Evolutionary conservation across 805 yeast species (phyloP), one percentile per base, ranked within the genome.

Genomic region (Kluyveromyces dobzhanskii): DNA sequence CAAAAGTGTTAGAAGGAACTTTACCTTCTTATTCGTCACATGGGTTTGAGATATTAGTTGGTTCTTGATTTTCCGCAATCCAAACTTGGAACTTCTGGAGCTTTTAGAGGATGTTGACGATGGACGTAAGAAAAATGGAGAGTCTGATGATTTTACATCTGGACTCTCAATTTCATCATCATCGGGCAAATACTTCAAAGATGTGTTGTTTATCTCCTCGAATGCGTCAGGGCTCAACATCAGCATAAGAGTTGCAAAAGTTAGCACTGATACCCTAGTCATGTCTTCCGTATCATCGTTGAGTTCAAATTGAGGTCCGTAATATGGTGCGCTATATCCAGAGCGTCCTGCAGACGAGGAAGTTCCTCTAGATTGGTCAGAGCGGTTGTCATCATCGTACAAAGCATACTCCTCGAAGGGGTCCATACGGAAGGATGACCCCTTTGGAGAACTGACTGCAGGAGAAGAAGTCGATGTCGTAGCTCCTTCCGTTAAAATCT

Each of bases 191-290:
- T 49, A 39, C 34, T 45, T 52, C 40, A 51, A 54, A n/a, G 47
- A 38, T 10, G 45, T 46, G 9, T 37, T 12, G 40, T 54, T 56
- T 17, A 56, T 17, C 23, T 53, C 59, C 10, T 38, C 32, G 32
- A 54, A 53, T 1, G 48, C 48, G 4, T 51, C 56, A 1, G 51
- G 43, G 37, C 54, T 61, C 13, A 59, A 43, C 44, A 59, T 34
- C 9, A 50, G 35, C 36, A 59, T 38, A 2, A 51, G 45, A 6
- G 47, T 41, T 26, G 56, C 39, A 36, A 59, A 57, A 19, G 51
- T 45, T 17, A 59, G 36, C 3, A 53, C 51, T 3, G 57, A 44
- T 3, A 57, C 47, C 35, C 55, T 56, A 1, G 58, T 49, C 29
- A 53, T 32, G 2, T 54, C 50, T 36, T 59, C 64, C 10, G 45